Percentiles rank a stretch among this genome's conserved stretches.
These are phyloP conservation scores for Aureobasidium sp. DNA, from an alignment of 2,329 filamentous ascomycete species.

Conservation along the genomic window DNA sequence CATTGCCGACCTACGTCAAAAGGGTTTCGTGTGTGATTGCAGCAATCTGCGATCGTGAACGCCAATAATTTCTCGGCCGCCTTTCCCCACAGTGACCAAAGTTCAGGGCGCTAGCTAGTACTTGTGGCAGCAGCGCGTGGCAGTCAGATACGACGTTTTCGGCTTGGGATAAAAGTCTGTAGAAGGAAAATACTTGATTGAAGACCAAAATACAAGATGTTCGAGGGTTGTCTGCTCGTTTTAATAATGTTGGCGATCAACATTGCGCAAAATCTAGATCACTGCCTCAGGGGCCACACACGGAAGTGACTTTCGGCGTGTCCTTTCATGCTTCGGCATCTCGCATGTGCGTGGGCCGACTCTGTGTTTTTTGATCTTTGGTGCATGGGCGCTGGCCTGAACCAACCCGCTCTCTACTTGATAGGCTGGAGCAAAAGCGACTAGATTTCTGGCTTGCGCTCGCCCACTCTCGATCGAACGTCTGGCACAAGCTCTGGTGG, in stretches of 20 bases:
- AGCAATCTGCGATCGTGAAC: constrained; percentile 10
- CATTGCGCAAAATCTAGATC: constrained; percentile 2
- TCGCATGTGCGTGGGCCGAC: constrained; percentile 1
- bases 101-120: not conserved
- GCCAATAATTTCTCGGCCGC: not conserved
- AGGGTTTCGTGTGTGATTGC: constrained; percentile 4
- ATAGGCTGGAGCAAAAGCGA: constrained; percentile 7
- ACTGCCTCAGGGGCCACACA: not conserved
- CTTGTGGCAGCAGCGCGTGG: constrained; percentile 3
- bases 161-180: constrained; percentile 10
- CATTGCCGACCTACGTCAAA: constrained; percentile 9
- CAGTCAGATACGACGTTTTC: not conserved
- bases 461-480: not conserved
- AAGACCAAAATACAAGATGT: not conserved
- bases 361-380: constrained; percentile 3
- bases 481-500: not conserved
- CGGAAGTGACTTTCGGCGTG: constrained; percentile 8
- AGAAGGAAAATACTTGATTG: not conserved
- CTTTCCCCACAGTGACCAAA: constrained; percentile 8
- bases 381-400: not conserved
- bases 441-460: constrained; percentile 5
- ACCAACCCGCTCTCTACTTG: not conserved
- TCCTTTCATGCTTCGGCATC: constrained; percentile 8
- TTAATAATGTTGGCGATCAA: not conserved
- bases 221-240: not conserved